Evolutionary conservation across 495 filamentous ascomycete species (phyloP), one percentile per base, ranked within the genome.

Genomic region (Tuber microsphaerosporum): DNA sequence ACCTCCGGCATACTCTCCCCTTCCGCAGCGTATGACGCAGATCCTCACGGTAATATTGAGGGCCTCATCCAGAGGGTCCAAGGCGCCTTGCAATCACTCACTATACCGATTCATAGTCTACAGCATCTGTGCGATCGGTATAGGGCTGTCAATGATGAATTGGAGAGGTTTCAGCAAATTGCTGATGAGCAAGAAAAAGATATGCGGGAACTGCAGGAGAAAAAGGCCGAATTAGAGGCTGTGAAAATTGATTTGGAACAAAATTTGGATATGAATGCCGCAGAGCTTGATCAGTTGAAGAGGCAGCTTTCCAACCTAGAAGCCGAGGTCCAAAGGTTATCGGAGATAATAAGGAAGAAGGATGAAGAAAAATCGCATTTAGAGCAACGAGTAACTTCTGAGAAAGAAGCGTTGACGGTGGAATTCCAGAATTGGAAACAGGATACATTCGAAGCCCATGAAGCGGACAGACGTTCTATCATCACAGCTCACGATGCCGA

Each of bases 301-400:
- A 85, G 86, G 41, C 85, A 83, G 44, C 85, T 88, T 81, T 86
- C 84, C 51, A 85, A 87, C 70, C 82, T 88, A 7, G 87, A 86
- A 19, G 83, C 86, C 44, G 90, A 92, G 80, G 84, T 91, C 8
- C 85, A 85, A 39, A 87, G 89, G 74, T 80, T 90, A 31, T 87
- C 89, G 69, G 87, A 87, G 51, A 86, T 87, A 79, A 84, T 89
- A n/a, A 82, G 84, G 43, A 79, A 82, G 19, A 85, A 85, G 73
- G 84, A 88, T 56, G 83, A 85, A 22, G 84, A 86, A 56, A 78
- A 81, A n/a, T 79, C 83, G 43, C 83, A 83, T 22, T 83, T 87
- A 70, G 86, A 87, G 76, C 84, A 86, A 75, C 86, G 85, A 81
- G 81, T 83, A 20, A 87, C 88, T 71, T 85, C 86, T 42, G 87